A percentile compares a stretch with the other conserved stretches of the same genome.
phyloP scores from a whole-genome alignment of 805 yeast genomes.

The Zygosaccharomyces lentus region DNA sequence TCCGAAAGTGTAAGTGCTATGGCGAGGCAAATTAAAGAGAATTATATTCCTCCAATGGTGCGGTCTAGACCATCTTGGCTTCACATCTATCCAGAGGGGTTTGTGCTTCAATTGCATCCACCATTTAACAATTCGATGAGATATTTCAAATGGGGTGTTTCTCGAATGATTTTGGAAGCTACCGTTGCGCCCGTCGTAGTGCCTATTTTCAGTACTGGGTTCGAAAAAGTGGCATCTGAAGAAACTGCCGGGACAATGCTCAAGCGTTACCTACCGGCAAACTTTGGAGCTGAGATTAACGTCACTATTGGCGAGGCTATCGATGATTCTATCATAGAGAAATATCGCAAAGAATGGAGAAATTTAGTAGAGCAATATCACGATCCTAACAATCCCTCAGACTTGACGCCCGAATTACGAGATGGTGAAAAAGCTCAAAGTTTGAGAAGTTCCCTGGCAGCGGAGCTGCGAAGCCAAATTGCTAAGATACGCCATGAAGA shows the following conservation, averaged over 20 bases:
- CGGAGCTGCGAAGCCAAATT: conserved; percentile 60
- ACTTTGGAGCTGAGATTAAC: conserved; percentile 61
- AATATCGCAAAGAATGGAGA: conserved; percentile 68
- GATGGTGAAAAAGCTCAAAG: conserved; percentile 59
- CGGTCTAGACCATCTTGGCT: conserved; percentile 78
- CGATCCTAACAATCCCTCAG: conserved; percentile 49
- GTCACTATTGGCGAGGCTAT: conserved; percentile 71
- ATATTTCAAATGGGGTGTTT: conserved; percentile 93
- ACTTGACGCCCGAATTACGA: conserved; percentile 57
- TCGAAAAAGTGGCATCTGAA: conserved; percentile 85
- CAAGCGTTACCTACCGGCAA: conserved; percentile 56
- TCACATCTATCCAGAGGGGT: conserved; percentile 93
- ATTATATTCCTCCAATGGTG: conserved; percentile 51
- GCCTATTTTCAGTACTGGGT: conserved; percentile 82
- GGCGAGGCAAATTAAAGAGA: conserved; percentile 18
- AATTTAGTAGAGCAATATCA: conserved; percentile 50
- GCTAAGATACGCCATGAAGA: conserved; percentile 41
- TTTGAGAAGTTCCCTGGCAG: conserved; percentile 69
- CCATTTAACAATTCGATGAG: conserved; percentile 86
- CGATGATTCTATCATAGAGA: conserved; percentile 53
- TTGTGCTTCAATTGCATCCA: conserved; percentile 76
- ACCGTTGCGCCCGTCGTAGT: conserved; percentile 79
- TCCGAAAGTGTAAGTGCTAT: background rate
- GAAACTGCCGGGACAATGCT: conserved; percentile 48
- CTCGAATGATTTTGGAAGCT: conserved; percentile 77